Base-by-base conservation (phyloP, 2,329 filamentous ascomycete species). In the Fusarium torulosum region DNA sequence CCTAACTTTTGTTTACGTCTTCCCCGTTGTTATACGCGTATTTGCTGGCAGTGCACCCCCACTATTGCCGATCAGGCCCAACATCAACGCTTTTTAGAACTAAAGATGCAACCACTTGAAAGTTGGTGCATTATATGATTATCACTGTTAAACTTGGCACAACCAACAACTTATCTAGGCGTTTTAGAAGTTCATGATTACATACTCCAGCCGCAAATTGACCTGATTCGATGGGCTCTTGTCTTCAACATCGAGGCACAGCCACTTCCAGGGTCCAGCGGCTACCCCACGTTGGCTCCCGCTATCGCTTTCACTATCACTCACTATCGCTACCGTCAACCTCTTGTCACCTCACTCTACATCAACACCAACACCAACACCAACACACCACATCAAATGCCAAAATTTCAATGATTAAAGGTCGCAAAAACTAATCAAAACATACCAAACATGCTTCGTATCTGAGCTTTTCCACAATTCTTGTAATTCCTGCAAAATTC, bases 221-320 rank as follows among this genome's bases (percentile, higher is more conserved):
- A 57, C 41, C 40, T 46, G 38, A 61, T 66, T 49, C 29, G 55
- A 37, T 13, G n/a, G 15, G 14, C n/a, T 25, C 25, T 35, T 35
- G 7, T 14, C n/a, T 52, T 51, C 35, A 43, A 43, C 23, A 19
- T 38, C 10, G 37, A 46, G 57, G 42, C 57, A 33, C 59, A 56
- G 49, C 59, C 57, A 35, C 47, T 54, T 54, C 25, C 47, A 60
- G 49, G 46, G 33, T 47, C 62, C 38, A 54, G 41, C 19, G 25
- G 38, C 47, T 46, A 62, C 63, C 62, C 62, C 63, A 66, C 62
- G 58, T 56, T 66, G 46, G 35, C 33, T 42, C 23, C 33, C 44
- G 17, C 27, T 49, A 20, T 53, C 38, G 15, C 21, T 31, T 38
- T 44, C 44, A 23, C 29, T 31, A 27, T n/a, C 55, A 15, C 20